Conservation (phyloP, 139 green algal genomes). For the Desmodesmus armatus region DNA sequence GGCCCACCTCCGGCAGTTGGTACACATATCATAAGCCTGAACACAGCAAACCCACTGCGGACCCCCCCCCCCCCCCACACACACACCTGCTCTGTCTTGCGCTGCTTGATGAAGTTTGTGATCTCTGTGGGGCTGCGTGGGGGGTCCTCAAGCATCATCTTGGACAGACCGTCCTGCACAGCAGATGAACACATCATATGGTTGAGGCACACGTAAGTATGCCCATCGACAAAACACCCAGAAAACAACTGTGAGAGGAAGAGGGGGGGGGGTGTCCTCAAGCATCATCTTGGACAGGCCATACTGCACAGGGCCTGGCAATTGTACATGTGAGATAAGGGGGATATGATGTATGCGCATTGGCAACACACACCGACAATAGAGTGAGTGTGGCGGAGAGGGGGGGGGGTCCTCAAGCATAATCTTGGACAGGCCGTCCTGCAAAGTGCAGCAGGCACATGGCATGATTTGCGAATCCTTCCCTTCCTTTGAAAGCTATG, state of each 20-base stretch:
- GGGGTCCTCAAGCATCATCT: constrained; percentile 76
- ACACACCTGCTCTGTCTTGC: constrained; percentile 71
- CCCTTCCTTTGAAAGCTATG: too few relatives aligned
- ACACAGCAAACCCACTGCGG: too few relatives aligned
- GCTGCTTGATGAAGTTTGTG: constrained; percentile 73
- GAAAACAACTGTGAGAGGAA: too few relatives aligned
- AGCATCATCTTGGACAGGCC: constrained; percentile 76
- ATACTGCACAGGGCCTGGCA: constrained; percentile 74
- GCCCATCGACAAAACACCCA: too few relatives aligned
- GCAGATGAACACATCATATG: constrained; percentile 74
- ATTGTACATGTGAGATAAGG: too few relatives aligned
- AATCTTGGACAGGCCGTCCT: constrained; percentile 69
- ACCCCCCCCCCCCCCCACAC: neutral
- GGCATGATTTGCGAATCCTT: too few relatives aligned
- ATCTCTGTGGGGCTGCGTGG: constrained; percentile 60
- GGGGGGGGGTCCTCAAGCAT: constrained; percentile 72
- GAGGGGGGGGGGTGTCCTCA: constrained; percentile 65
- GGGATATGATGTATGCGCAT: too few relatives aligned
- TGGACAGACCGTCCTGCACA: constrained; percentile 72
- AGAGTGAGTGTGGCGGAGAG: constrained; percentile 58
- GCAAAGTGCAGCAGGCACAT: too few relatives aligned
- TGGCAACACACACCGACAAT: too few relatives aligned
- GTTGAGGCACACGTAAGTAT: too few relatives aligned
- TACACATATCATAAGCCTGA: neutral
- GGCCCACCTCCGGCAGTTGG: too few relatives aligned